Percentiles rank a stretch among this genome's conserved stretches.
Evolutionary conservation across 176 grass and related monocot species (phyloP).

Genomic region (Aegilops sharonensis): DNA sequence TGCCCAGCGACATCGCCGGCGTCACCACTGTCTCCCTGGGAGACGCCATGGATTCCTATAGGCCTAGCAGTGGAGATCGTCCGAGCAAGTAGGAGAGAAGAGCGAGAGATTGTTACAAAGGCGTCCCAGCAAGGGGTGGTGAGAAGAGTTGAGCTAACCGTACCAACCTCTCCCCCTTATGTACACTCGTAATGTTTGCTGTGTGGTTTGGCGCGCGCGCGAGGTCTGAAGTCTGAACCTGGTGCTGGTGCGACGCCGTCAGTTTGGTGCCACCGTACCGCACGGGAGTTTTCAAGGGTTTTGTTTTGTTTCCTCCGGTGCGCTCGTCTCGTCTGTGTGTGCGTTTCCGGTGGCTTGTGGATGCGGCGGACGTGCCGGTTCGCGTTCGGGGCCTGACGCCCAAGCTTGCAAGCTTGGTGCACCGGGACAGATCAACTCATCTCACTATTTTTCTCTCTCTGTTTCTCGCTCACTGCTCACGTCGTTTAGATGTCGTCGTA

Average conservation of each 20-base stretch:
- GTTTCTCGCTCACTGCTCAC: neutral
- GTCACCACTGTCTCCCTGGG: conserved; percentile 43
- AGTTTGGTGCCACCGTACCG: neutral
- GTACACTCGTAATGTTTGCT: neutral
- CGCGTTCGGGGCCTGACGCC: conserved; percentile 4
- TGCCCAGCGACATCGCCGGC: conserved; percentile 22
- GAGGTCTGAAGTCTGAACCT: conserved; percentile 30
- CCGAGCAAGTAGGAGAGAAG: conserved; percentile 3
- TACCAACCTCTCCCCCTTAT: conserved; percentile 46
- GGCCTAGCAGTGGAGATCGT: neutral
- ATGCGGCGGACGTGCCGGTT: conserved; percentile 8
- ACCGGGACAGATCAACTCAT: conserved; percentile 18
- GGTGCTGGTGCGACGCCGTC: conserved; percentile 2
- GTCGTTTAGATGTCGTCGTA: neutral
- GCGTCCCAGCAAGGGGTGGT: neutral
- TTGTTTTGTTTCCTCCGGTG: neutral
- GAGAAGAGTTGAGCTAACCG: conserved; percentile 65
- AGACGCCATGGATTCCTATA: conserved; percentile 34
- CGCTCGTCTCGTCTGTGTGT: neutral
- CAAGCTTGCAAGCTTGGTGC: conserved; percentile 30
- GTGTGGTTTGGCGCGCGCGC: neutral
- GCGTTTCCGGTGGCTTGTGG: neutral
- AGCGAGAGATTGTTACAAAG: conserved; percentile 16
- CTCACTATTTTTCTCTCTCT: neutral
- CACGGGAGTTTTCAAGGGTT: conserved; percentile 29